Evolutionary conservation across 805 yeast genomes (phyloP).

Genomic region (Ogataea corticis): DNA sequence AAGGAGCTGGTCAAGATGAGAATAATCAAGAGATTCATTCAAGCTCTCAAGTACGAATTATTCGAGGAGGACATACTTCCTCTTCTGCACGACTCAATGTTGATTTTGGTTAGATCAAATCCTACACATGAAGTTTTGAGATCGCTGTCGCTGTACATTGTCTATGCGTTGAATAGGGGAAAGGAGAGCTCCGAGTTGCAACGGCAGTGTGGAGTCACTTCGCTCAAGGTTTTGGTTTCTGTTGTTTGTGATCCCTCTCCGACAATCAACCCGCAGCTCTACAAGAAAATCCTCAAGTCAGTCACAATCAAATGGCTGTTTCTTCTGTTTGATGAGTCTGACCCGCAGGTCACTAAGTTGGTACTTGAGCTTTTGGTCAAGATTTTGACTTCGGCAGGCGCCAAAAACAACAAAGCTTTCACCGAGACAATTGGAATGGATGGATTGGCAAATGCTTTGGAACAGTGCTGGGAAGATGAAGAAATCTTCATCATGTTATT

Average conservation of each 20-base stretch:
- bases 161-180: constrained; percentile 44
- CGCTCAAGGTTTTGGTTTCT: constrained; percentile 40
- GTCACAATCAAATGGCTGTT: constrained; percentile 68
- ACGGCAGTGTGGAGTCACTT: constrained; percentile 34
- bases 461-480: neutral
- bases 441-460: constrained; percentile 44
- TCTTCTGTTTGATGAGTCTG: constrained; percentile 46
- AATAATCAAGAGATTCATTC: constrained; percentile 45
- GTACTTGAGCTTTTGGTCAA: constrained; percentile 49
- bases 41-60: constrained; percentile 45
- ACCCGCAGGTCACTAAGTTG: constrained; percentile 39
- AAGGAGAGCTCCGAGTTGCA: constrained; percentile 21
- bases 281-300: constrained; percentile 49
- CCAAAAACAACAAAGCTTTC: constrained; percentile 49
- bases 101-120: constrained; percentile 44
- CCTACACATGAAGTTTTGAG: constrained; percentile 56
- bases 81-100: constrained; percentile 40
- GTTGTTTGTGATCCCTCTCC: constrained; percentile 40
- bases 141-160: constrained; percentile 51
- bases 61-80: constrained; percentile 41
- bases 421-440: constrained; percentile 52
- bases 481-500: constrained; percentile 1
- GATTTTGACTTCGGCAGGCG: constrained; percentile 47
- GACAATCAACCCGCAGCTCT: constrained; percentile 6
- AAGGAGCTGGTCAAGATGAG: constrained; percentile 54